phyloP scores from a whole-genome alignment of 2,329 filamentous ascomycete species.

The Penicillium sp. region DNA sequence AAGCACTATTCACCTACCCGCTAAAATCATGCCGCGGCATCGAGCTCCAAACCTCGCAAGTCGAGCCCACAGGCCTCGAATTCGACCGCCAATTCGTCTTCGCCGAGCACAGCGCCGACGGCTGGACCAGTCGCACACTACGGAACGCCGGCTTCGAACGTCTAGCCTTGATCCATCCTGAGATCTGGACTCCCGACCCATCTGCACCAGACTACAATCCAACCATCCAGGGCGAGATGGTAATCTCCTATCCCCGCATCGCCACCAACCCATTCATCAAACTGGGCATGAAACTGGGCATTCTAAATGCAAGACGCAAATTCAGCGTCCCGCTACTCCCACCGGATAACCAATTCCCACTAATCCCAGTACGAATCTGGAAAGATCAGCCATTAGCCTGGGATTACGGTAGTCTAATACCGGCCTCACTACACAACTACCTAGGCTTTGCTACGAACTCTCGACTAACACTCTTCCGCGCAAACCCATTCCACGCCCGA shows the following conservation, averaged over 20 bases:
- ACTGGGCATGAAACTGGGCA: conserved; percentile 26
- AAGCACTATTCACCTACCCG: conserved; percentile 74
- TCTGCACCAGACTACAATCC: conserved; percentile 40
- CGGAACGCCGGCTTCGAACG: conserved; percentile 49
- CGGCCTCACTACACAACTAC: conserved; percentile 48
- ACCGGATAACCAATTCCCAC: conserved; percentile 45
- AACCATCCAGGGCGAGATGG: conserved; percentile 47
- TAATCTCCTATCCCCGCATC: conserved; percentile 45
- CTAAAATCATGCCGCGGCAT: conserved; percentile 77
- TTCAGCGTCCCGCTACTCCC: conserved; percentile 53
- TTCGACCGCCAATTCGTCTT: conserved; percentile 81
- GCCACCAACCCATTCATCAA: conserved; percentile 14
- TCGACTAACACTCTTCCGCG: conserved; percentile 51
- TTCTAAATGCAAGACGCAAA: conserved; percentile 38
- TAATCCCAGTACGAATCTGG: conserved; percentile 51
- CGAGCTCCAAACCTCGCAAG: conserved; percentile 60
- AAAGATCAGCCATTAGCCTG: conserved; percentile 47
- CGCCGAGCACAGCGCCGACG: conserved; percentile 54
- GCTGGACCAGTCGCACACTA: conserved; percentile 40
- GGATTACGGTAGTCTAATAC: conserved; percentile 39
- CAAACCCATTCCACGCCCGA: conserved; percentile 43
- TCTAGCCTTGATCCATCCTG: conserved; percentile 62
- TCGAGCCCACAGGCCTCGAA: conserved; percentile 65
- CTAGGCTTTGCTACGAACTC: conserved; percentile 28
- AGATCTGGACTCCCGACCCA: conserved; percentile 57